Conservation (phyloP, 2,329 filamentous ascomycete genomes). For the Gyromitra esculenta region DNA sequence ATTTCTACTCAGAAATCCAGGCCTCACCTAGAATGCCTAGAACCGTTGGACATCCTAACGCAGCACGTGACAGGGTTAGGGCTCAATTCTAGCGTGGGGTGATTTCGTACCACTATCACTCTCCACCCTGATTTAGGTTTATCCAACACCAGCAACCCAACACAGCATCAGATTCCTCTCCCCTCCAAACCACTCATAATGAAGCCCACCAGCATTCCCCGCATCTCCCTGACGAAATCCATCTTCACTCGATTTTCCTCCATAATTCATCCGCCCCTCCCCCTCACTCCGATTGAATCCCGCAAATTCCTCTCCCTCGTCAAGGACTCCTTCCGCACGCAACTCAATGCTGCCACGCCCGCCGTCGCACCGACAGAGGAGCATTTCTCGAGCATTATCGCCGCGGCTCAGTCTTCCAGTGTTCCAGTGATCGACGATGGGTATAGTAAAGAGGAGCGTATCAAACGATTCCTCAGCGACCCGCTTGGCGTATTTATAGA, state of each 20-base stretch:
- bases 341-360: conserved; percentile 33
- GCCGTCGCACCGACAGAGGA: conserved; percentile 35
- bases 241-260: conserved; percentile 30
- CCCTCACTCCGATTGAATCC: conserved; percentile 45
- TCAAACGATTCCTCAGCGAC: conserved; percentile 47
- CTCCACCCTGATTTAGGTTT: background rate
- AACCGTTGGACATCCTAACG: no score
- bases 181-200: conserved; percentile 11
- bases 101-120: background rate
- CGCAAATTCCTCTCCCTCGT: conserved; percentile 50
- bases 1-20: background rate
- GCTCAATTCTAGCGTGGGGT: background rate
- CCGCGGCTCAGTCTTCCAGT: conserved; percentile 29
- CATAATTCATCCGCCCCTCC: conserved; percentile 48
- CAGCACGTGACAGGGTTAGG: conserved; percentile 11
- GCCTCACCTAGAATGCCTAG: no score
- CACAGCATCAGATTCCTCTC: background rate
- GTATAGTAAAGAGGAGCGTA: conserved; percentile 20
- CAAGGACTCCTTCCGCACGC: conserved; percentile 51
- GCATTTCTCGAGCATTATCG: conserved; percentile 39
- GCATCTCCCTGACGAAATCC: conserved; percentile 42
- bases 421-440: conserved; percentile 17
- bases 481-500: conserved; percentile 47
- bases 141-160: background rate
- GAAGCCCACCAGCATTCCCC: conserved; percentile 45